Evolutionary conservation across 1,284 basidiomycete genomes (phyloP).

Genomic region (Hymenochaete sp.): DNA sequence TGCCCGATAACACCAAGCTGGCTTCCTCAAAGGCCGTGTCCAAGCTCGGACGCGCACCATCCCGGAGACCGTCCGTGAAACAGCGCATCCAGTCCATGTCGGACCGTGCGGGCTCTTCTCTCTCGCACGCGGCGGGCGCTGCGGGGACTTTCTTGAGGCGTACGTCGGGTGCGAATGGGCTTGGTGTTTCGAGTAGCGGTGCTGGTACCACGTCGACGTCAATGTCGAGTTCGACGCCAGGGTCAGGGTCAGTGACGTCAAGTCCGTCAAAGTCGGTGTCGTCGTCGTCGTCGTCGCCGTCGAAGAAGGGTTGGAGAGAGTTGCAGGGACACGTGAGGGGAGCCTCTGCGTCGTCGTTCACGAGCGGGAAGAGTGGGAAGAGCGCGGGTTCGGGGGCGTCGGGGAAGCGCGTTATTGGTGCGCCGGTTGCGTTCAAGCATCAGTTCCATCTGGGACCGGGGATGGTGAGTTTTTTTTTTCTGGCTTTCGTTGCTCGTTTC

Average conservation of each 20-base stretch:
- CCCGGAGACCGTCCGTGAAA: not conserved
- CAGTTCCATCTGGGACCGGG: constrained; percentile 14
- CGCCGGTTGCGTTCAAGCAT: constrained; percentile 17
- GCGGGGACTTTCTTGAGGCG: constrained; percentile 3
- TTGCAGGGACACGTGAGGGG: constrained; percentile 4
- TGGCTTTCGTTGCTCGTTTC: too few species aligned
- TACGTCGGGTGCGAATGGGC: too few species aligned
- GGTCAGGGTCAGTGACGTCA: not conserved
- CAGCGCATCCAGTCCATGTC: constrained; percentile 6
- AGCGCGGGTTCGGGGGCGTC: not conserved
- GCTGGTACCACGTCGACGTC: too few species aligned
- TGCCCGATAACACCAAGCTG: too few species aligned
- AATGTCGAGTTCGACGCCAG: constrained; percentile 1
- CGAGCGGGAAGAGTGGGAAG: not conserved
- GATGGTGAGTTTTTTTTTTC: too few species aligned
- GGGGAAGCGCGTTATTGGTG: not conserved
- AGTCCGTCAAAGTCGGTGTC: not conserved
- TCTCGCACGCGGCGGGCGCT: constrained; percentile 3
- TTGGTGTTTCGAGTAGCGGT: too few species aligned
- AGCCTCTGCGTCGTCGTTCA: constrained; percentile 6
- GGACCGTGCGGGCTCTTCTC: not conserved
- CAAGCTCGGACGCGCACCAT: too few species aligned
- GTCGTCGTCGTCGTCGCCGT: not conserved
- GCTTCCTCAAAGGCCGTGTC: too few species aligned
- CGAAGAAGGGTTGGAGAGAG: not conserved